Evolutionary conservation across 1,284 basidiomycete genomes (phyloP).

Genomic region (Wolfiporia cocos): DNA sequence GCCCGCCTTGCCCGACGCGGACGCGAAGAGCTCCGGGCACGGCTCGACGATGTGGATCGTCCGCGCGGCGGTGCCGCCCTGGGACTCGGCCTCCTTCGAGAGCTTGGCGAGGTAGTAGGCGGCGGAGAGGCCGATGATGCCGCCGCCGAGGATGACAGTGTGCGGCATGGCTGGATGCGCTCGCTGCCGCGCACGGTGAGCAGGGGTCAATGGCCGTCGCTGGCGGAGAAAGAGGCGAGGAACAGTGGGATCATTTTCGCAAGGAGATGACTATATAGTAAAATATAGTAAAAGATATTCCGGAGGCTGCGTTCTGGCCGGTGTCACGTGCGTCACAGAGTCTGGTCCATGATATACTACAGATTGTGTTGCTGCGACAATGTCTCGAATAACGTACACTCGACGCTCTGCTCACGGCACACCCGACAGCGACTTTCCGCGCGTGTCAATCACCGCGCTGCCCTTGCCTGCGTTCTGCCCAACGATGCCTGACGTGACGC

Average conservation of each 20-base stretch:
- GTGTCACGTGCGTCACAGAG: not conserved
- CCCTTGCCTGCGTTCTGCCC: conserved; percentile 34
- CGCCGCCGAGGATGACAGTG: conserved; percentile 37
- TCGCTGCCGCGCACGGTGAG: not conserved
- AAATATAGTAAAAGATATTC: not conserved
- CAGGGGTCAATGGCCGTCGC: no score
- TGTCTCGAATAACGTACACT: not conserved
- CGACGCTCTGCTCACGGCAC: conserved; percentile 5
- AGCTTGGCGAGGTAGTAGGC: conserved; percentile 38
- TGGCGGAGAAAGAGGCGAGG: not conserved
- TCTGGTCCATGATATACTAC: no score
- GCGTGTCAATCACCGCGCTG: conserved; percentile 33
- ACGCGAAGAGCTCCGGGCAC: conserved; percentile 30
- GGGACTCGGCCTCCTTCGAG: not conserved
- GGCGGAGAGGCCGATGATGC: conserved; percentile 56
- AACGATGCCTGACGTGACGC: conserved; percentile 26
- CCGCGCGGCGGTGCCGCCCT: conserved; percentile 16
- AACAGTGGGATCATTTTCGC: no score
- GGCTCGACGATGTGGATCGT: conserved; percentile 31
- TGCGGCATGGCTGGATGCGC: conserved; percentile 19
- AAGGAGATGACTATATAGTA: not conserved
- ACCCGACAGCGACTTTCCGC: conserved; percentile 28
- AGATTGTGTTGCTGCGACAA: no score
- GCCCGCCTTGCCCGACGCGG: conserved; percentile 56
- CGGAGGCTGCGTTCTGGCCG: not conserved